Conservation (phyloP, 2,329 filamentous ascomycete genomes). For the Verticillium klebahnii region DNA sequence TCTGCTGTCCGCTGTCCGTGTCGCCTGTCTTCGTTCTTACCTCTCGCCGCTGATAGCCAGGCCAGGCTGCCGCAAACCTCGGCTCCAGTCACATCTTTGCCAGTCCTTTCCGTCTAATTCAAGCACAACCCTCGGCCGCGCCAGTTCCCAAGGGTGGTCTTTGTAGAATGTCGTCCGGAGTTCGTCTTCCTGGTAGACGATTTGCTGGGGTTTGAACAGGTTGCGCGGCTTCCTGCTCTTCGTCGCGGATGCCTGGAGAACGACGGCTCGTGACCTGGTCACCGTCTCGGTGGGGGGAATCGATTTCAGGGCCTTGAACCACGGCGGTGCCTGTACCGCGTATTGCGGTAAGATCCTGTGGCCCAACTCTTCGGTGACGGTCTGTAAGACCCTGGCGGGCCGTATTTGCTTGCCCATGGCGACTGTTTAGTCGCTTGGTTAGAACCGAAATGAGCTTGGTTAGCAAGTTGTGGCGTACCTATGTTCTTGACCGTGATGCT, state of each 20-base stretch:
- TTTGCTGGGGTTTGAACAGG: conserved; percentile 73
- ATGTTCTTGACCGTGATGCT: not conserved
- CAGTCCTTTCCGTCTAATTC: conserved; percentile 83
- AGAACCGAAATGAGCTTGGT: too few relatives aligned
- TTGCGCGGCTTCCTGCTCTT: conserved; percentile 62
- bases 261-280: conserved; percentile 46
- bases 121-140: conserved; percentile 77
- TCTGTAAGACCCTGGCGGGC: conserved; percentile 42
- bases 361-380: conserved; percentile 38
- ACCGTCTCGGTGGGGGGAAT: conserved; percentile 56
- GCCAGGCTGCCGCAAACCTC: conserved; percentile 65
- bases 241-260: conserved; percentile 35
- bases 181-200: conserved; percentile 78
- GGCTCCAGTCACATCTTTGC: conserved; percentile 74
- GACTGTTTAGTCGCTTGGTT: not conserved
- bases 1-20: not conserved
- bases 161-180: conserved; percentile 79
- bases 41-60: conserved; percentile 80
- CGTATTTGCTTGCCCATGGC: conserved; percentile 40
- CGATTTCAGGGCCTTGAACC: conserved; percentile 45
- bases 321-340: conserved; percentile 33
- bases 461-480: not conserved
- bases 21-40: conserved; percentile 40
- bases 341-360: conserved; percentile 30
- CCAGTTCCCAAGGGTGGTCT: conserved; percentile 97